Base-by-base conservation (phyloP, 2,329 filamentous ascomycete species). In the Calycina marina region DNA sequence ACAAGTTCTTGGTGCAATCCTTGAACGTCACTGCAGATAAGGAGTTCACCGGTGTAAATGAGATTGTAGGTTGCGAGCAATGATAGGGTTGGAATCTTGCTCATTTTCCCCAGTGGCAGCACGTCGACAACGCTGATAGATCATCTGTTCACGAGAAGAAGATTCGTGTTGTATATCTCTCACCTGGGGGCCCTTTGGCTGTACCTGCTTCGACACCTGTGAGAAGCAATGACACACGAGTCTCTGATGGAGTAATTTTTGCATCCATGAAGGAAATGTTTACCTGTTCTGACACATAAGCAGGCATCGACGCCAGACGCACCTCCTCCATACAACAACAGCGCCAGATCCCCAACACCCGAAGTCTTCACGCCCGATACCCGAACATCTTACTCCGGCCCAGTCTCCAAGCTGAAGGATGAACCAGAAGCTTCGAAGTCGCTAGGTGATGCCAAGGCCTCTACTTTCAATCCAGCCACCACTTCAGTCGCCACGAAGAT, bases 1-100 rank as follows among this genome's bases (percentile, higher is more conserved):
- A 96, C 69, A 96, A 96, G 64, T 96, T 96, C 58, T 72, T 96
- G 34, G 88, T 96, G 20, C 88, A 96, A 60, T 92, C 86, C 15
- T 82, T 93, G 30, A 67, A 75, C 31, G 81, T 94, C 44, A 77
- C 78, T 14, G 67, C 75, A 41, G 82, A 93, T 51, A 82, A 85
- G 60, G 84, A 93, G 50, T 83, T 82, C 49, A 66, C 68, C 37
- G 92, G 79, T 53, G 74, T 93, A 40, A 68, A 77, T 30, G 70
- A 81, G 28, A 83, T 94, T 51, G 84, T 92, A 68, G 49, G 78
- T 32, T 25, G 18, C 15, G 78, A 32, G 25, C 16, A 12, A 28
- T 18, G 6, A n/a, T 16, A 12, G 24, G 6, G 16, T 14, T 26
- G 24, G 30, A 10, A 14, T 33, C 5, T 25, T 37, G 20, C 38